Conservation (phyloP, 805 yeast genomes). For the Metschnikowia peoriensis region DNA sequence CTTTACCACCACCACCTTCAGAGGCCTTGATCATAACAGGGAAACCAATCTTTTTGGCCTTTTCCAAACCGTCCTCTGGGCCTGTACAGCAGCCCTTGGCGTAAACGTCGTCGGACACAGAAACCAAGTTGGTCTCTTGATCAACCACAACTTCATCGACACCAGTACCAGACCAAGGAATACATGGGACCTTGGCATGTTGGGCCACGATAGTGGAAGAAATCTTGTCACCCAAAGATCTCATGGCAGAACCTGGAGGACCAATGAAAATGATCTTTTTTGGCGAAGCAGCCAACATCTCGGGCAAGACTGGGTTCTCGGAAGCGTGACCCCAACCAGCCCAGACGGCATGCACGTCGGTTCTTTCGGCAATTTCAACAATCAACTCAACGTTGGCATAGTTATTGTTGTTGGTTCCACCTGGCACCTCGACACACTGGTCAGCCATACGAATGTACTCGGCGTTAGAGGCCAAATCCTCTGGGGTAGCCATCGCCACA, state of each 20-base stretch:
- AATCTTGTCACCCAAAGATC: conserved; percentile 98
- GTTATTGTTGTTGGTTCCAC: conserved; percentile 98
- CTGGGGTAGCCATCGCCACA: conserved; percentile 99
- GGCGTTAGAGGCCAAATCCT: conserved; percentile 93
- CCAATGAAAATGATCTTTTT: conserved; percentile 92
- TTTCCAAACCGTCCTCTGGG: conserved; percentile 85
- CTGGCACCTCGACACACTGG: conserved; percentile 97
- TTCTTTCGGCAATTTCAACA: conserved; percentile 96
- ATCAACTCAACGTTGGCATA: conserved; percentile 97
- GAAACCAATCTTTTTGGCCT: conserved; percentile 87
- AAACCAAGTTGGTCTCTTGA: conserved; percentile 68
- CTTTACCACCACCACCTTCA: conserved; percentile 99
- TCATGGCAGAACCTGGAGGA: conserved; percentile 99
- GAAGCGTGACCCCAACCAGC: conserved; percentile 99
- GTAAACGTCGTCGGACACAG: conserved; percentile 82
- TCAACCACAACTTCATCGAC: conserved; percentile 79
- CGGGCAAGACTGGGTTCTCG: conserved; percentile 96
- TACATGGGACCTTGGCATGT: conserved; percentile 97
- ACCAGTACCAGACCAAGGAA: conserved; percentile 99
- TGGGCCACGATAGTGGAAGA: conserved; percentile 98
- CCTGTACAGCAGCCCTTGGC: conserved; percentile 82
- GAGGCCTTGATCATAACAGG: conserved; percentile 99
- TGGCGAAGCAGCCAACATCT: conserved; percentile 88
- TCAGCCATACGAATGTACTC: conserved; percentile 99
- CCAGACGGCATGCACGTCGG: conserved; percentile 98